A percentile compares a stretch with the other conserved stretches of the same genome.
phyloP scores from a whole-genome alignment of 345 rosid species.

The Bretschneidera sinensis region DNA sequence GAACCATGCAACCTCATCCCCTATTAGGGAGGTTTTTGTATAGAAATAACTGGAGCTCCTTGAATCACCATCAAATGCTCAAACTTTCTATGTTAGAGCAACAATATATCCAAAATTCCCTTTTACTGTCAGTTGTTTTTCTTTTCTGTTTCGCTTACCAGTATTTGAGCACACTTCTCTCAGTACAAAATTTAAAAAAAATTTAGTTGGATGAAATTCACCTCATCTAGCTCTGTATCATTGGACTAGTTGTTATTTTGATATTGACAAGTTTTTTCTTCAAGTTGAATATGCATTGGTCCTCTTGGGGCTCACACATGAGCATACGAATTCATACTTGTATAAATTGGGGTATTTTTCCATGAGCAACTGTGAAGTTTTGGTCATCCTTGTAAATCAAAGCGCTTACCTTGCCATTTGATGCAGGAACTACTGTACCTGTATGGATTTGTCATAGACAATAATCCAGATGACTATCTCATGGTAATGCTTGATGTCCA shows the following conservation, averaged over 20 bases:
- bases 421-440: slow-evolving; percentile 85
- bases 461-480: slow-evolving; percentile 85
- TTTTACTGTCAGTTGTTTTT: not conserved
- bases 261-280: too few relatives aligned
- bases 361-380: not conserved
- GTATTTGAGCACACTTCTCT: not conserved
- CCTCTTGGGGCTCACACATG: too few relatives aligned
- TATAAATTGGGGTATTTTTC: too few relatives aligned
- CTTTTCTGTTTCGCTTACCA: not conserved
- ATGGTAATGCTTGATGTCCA: slow-evolving; percentile 48
- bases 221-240: too few relatives aligned
- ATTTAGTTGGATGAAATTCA: too few relatives aligned
- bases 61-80: not conserved
- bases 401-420: slow-evolving; percentile 5
- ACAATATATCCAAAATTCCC: not conserved
- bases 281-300: too few relatives aligned
- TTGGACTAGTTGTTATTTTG: too few relatives aligned
- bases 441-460: slow-evolving; percentile 84
- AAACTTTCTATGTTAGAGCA: not conserved
- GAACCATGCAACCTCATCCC: not conserved
- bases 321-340: too few relatives aligned
- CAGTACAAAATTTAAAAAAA: too few relatives aligned
- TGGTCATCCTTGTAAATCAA: not conserved
- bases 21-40: not conserved
- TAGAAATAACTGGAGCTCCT: not conserved